These are phyloP conservation scores for Vigna reflexopilosa DNA, from an alignment of 306 rosid genomes.

Conservation along the genomic window DNA sequence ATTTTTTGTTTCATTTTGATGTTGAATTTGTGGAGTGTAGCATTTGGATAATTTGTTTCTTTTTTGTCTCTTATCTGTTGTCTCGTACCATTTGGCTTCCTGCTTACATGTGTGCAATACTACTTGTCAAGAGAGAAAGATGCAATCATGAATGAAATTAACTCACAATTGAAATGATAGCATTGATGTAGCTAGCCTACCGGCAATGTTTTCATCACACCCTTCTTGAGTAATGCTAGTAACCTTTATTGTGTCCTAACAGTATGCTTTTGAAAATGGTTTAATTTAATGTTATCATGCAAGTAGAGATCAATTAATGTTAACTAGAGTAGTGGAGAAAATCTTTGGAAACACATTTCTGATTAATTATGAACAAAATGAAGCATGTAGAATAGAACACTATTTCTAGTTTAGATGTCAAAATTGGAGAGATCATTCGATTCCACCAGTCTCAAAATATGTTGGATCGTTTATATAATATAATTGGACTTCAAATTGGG, in stretches of 20 bases:
- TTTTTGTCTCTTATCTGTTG: no score
- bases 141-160: not conserved
- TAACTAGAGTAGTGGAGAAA: not conserved
- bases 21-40: no score
- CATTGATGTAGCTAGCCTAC: not conserved
- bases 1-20: no score
- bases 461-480: not conserved
- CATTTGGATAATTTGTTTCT: no score
- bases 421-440: not conserved
- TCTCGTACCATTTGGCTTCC: no score
- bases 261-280: not conserved
- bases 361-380: not conserved
- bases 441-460: not conserved
- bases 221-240: not conserved
- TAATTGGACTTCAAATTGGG: not conserved
- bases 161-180: not conserved
- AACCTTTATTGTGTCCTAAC: not conserved
- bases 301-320: not conserved
- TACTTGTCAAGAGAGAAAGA: no score
- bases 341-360: not conserved
- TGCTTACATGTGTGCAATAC: no score
- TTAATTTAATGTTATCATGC: not conserved
- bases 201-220: not conserved
- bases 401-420: not conserved
- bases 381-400: not conserved